Conservation (phyloP, 768 basidiomycete genomes). For the Brasilioporus rufonigricans region DNA sequence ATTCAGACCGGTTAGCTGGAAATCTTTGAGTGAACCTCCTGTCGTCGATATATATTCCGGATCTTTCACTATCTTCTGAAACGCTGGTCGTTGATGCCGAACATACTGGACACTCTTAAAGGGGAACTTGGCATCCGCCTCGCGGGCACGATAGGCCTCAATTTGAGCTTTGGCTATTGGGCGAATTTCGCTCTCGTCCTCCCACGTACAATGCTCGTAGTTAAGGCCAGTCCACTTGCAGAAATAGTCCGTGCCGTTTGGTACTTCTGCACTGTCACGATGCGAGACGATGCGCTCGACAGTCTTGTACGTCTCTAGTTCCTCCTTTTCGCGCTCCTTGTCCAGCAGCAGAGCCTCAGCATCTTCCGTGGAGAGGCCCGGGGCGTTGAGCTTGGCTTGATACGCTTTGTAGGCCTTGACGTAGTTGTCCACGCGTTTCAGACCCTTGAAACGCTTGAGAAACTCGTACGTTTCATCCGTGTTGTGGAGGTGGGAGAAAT, state of each 20-base stretch:
- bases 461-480: conserved; percentile 99
- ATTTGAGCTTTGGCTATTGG: conserved; percentile 76
- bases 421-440: conserved; percentile 98
- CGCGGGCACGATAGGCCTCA: conserved; percentile 73
- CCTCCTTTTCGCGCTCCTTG: conserved; percentile 88
- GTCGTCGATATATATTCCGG: conserved; percentile 79
- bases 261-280: conserved; percentile 53
- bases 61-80: conserved; percentile 81
- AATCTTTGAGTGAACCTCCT: conserved; percentile 91
- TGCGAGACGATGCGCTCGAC: conserved; percentile 89
- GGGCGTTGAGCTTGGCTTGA: conserved; percentile 60
- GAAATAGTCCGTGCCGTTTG: conserved; percentile 75
- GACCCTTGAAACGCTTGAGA: conserved; percentile 89
- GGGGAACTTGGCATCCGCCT: conserved; percentile 78
- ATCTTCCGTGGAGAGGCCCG: conserved; percentile 80
- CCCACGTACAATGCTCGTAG: conserved; percentile 97
- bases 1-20: conserved; percentile 96
- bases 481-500: conserved; percentile 96
- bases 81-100: conserved; percentile 67
- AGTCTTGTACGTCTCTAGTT: conserved; percentile 84
- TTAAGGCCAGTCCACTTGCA: conserved; percentile 96
- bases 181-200: conserved; percentile 75
- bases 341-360: conserved; percentile 85
- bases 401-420: conserved; percentile 87
- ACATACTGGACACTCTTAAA: conserved; percentile 75